These are phyloP conservation scores for Pilobolus umbonatus DNA, from an alignment of 192 early-diverging fungal genomes.

Conservation along the genomic window DNA sequence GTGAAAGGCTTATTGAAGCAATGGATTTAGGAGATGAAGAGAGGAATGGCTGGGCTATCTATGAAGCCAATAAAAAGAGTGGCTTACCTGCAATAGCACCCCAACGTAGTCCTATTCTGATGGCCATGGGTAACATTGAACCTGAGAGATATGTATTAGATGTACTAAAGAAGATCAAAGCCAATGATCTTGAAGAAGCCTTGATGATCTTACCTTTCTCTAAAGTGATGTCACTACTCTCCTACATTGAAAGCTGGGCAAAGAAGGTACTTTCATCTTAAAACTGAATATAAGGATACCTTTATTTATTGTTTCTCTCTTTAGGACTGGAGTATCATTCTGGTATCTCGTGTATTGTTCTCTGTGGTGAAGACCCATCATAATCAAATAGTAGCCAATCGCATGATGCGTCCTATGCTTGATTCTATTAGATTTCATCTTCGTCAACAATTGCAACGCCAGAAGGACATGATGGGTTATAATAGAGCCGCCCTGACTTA, in stretches of 20 bases:
- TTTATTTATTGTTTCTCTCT: background rate
- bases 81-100: slow-evolving; percentile 42
- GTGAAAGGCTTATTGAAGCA: slow-evolving; percentile 91
- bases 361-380: slow-evolving; percentile 85
- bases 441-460: slow-evolving; percentile 55
- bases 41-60: slow-evolving; percentile 58
- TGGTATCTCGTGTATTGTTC: slow-evolving; percentile 81
- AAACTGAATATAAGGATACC: slow-evolving; percentile 1
- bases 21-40: slow-evolving; percentile 88
- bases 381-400: slow-evolving; percentile 81
- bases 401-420: slow-evolving; percentile 71
- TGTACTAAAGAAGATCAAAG: slow-evolving; percentile 71
- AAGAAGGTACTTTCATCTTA: slow-evolving; percentile 48
- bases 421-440: slow-evolving; percentile 66
- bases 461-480: slow-evolving; percentile 83
- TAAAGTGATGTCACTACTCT: slow-evolving; percentile 73
- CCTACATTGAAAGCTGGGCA: slow-evolving; percentile 77
- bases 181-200: slow-evolving; percentile 85
- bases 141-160: slow-evolving; percentile 80
- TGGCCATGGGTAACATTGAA: slow-evolving; percentile 54
- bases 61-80: slow-evolving; percentile 46
- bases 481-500: slow-evolving; percentile 81
- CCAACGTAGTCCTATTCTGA: slow-evolving; percentile 58
- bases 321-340: slow-evolving; percentile 69
- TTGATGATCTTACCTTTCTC: slow-evolving; percentile 84